Evolutionary conservation across 805 yeast species (phyloP), one percentile per base, ranked within the genome.

Genomic region (Cyberlindnera xishuangbannaensis): DNA sequence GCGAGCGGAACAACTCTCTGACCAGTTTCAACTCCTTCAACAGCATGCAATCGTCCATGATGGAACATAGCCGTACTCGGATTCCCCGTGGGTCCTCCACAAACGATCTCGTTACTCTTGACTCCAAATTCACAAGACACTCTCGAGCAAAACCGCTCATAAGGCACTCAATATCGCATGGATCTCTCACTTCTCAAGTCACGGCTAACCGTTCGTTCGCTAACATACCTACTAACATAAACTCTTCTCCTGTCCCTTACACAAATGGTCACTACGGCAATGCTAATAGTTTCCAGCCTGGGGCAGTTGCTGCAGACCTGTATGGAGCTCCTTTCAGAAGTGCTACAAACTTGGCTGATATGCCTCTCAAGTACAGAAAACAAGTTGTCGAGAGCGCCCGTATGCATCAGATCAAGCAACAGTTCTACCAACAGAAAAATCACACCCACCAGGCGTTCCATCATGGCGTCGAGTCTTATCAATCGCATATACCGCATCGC

Each of bases 11-110:
- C 9, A 34, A 39, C 34, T 49, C 55, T 4, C 18, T 48, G 19
- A 28, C 54, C 9, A 50, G 55, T 21, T 37, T 42, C 33, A 28
- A 27, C n/a, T 50, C 56, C 1, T 37, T 24, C 21, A 26, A 31
- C 7, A 40, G 46, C 15, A 32, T n/a, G 10, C 31, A 34, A 4
- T 28, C 44, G 3, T 27, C 38, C 6, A 29, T 18, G 6, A 36
- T 36, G 29, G 28, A 23, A 7, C 19, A 11, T 5, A 21, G 31
- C 9, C 20, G 28, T 9, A 25, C 28, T 9, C 30, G 15, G 7
- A 27, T 26, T 7, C 47, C 54, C 4, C 41, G 57, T 21, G 45
- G 44, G 7, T 31, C 43, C 3, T 47, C 54, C 6, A 52, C 57
- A 2, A 37, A 28, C 9, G 55, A 50, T 18, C 39, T 52, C 15